phyloP scores from a whole-genome alignment of 805 yeast species.

The Metschnikowia henanensis region DNA sequence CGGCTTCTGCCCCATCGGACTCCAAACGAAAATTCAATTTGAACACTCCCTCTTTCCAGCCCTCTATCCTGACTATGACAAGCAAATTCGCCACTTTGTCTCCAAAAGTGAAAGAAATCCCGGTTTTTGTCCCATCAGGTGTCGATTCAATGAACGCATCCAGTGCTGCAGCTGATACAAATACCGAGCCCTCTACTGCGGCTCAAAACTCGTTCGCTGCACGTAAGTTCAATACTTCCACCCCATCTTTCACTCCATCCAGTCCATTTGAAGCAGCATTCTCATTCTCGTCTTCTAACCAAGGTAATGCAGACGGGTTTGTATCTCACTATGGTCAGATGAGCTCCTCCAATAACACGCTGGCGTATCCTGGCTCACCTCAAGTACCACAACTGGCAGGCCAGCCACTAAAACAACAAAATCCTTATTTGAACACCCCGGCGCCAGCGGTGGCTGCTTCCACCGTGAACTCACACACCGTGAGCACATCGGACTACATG shows the following conservation, averaged over 20 bases:
- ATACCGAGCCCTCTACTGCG: conserved; percentile 13
- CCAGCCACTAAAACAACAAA: conserved; percentile 18
- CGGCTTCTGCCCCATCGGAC: conserved; percentile 10
- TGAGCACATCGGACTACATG: conserved; percentile 14
- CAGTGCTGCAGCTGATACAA: conserved; percentile 5
- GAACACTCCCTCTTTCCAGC: conserved; percentile 46
- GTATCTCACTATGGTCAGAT: conserved; percentile 9
- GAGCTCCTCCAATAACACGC: conserved; percentile 16
- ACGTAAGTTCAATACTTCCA: conserved; percentile 36
- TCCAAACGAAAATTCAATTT: conserved; percentile 34
- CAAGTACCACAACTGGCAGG: conserved; percentile 15
- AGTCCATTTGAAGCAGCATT: conserved; percentile 14
- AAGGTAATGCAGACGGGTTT: conserved; percentile 8
- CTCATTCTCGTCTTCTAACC: conserved; percentile 6
- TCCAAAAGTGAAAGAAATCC: conserved; percentile 48
- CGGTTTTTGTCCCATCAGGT: conserved; percentile 50
- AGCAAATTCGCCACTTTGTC: conserved; percentile 47
- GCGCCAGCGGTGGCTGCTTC: conserved; percentile 8
- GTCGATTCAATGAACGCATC: conserved; percentile 12
- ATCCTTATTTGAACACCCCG: conserved; percentile 24
- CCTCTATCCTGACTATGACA: conserved; percentile 30
- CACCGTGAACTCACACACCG: conserved; percentile 11
- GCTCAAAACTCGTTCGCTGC: conserved; percentile 9
- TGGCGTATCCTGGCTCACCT: conserved; percentile 3
- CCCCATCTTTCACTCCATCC: conserved; percentile 43